Base-by-base conservation (phyloP, 371 early-diverging fungal genomes). In the Blastocladiella emersonii region DNA sequence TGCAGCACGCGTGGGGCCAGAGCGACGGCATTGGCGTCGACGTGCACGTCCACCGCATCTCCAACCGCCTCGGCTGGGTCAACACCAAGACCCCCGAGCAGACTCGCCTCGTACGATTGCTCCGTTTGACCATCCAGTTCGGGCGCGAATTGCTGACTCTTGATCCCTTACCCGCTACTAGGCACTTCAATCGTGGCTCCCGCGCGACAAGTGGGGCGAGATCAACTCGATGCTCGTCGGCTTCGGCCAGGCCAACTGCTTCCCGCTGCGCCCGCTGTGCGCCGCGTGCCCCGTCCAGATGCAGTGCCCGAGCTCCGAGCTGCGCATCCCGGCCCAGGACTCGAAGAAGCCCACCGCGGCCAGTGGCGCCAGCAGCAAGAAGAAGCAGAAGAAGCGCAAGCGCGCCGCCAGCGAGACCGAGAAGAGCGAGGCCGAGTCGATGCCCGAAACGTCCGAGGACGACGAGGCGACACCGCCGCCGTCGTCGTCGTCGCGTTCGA, bases 11-110 rank as follows among this genome's bases (percentile, higher is more conserved):
- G 23, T 95, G 95, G 95, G 79, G 87, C 27, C 77, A 78, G 84
- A 88, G 85, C 65, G 69, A 79, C 19, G 99, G 98, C 2, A 97
- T 99, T 72, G 95, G 97, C 17, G 98, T 99, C n/a, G 98, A 99
- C 74, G 89, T 90, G 0, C 99, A 99, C 75, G 98, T 98, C 15
- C 93, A 96, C 74, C 84, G 98, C 43, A 98, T 99, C 41, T 66
- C 84, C 32, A 92, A 96, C 64, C 81, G 95, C 21, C 74, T 98
- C 34, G 91, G 91, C 3, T 93, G 98, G 91, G 85, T 86, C 21
- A 77, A 81, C 37, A 85, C 87, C 34, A 83, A 83, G 57, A 63
- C 67, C 66, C 96, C 90, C 17, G 97, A 93, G 71, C 83, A 78
- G 17, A 92, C 91, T 0, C 74, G 95, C n/a, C 75, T 76, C 67